Percentiles rank a stretch among this genome's conserved stretches.
These are phyloP conservation scores for Dalbergia oliveri DNA, from an alignment of 306 rosid species.

Conservation along the genomic window DNA sequence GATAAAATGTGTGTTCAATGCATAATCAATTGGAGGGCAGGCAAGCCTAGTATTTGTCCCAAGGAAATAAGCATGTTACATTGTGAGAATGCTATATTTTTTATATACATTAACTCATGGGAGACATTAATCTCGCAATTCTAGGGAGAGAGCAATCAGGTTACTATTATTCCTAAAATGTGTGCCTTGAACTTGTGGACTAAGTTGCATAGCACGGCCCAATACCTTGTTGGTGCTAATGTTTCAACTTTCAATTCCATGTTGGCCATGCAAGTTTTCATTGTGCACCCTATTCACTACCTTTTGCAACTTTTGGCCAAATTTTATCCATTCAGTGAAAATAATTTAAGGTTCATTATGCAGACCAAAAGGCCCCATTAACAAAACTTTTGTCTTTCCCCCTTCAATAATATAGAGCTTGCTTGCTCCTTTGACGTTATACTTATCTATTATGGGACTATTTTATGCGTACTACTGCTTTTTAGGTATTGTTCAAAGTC, in stretches of 20 bases:
- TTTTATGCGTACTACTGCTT: neutral
- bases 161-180: too few relatives aligned
- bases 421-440: too few relatives aligned
- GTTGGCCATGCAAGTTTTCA: neutral
- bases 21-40: neutral
- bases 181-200: too few relatives aligned
- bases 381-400: too few relatives aligned
- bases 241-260: constrained; percentile 21
- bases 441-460: too few relatives aligned
- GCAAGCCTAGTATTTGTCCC: neutral
- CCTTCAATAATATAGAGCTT: too few relatives aligned
- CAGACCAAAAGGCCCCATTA: too few relatives aligned
- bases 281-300: neutral
- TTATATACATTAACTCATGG: too few relatives aligned
- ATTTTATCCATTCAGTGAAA: neutral
- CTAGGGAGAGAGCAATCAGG: too few relatives aligned
- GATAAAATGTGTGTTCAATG: neutral
- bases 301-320: neutral
- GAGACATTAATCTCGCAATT: too few relatives aligned
- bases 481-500: neutral
- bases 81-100: neutral
- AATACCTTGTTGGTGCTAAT: neutral
- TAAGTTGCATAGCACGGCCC: too few relatives aligned
- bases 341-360: neutral
- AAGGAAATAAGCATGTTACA: neutral